Conservation (phyloP, 1,139 yeast species). For the Candida dubliniensis region DNA sequence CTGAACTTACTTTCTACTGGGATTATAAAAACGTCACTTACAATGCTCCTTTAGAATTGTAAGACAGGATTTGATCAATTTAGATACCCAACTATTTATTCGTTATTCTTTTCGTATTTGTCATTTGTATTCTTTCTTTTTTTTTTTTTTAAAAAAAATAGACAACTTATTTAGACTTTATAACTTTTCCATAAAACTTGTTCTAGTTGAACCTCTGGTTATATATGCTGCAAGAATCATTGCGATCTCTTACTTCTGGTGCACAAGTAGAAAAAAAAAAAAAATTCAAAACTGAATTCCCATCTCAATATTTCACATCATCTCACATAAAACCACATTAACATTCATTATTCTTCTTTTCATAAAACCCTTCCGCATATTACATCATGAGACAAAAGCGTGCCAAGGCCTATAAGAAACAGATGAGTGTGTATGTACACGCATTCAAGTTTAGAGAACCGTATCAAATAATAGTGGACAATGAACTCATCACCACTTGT, state of each 20-base stretch:
- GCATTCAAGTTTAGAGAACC: conserved; percentile 94
- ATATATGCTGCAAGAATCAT: no score
- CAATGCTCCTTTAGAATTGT: conserved; percentile 21
- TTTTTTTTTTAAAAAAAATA: no score
- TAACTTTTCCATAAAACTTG: no score
- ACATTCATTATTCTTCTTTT: background rate
- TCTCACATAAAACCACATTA: background rate
- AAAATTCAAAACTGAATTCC: no score
- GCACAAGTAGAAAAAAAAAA: no score
- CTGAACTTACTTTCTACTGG: conserved; percentile 40
- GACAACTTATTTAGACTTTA: no score
- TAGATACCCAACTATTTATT: no score
- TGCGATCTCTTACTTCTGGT: no score
- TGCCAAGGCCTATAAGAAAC: conserved; percentile 91
- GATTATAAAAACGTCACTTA: conserved; percentile 28
- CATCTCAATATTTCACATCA: background rate
- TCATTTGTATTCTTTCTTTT: no score
- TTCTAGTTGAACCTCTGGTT: no score
- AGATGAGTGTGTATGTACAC: conserved; percentile 78
- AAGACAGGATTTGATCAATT: background rate
- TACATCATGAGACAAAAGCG: conserved; percentile 88
- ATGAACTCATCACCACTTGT: conserved; percentile 68
- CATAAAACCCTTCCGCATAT: background rate
- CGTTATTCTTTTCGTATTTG: no score
- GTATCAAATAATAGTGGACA: conserved; percentile 84